Percentiles rank a stretch among this genome's conserved stretches.
Conservation (phyloP, 208 protist species). For the Jaenimonas drosophilae region DNA sequence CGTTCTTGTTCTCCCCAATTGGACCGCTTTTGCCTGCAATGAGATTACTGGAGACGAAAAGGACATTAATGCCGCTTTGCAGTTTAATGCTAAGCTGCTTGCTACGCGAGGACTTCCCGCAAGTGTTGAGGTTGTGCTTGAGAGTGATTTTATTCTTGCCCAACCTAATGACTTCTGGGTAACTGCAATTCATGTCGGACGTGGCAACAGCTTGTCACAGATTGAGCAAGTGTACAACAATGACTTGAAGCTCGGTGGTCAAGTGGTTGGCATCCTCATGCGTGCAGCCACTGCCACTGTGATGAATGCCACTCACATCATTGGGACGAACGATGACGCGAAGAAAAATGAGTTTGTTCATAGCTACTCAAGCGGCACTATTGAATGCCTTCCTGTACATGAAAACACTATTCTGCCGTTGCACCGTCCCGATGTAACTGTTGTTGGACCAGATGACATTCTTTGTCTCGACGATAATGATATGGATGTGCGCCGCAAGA, state of each 20-base stretch:
- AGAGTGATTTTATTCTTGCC: slow-evolving; percentile 68
- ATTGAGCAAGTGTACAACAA: slow-evolving; percentile 55
- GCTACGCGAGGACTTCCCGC: slow-evolving; percentile 29
- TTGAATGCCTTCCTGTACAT: slow-evolving; percentile 16
- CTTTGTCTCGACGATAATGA: slow-evolving; percentile 96
- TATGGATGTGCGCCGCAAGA: slow-evolving; percentile 92
- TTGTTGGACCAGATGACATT: slow-evolving; percentile 91
- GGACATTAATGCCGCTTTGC: slow-evolving; percentile 58
- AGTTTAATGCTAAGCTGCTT: slow-evolving; percentile 56
- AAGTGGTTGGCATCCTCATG: slow-evolving; percentile 77
- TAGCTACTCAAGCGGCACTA: slow-evolving; percentile 32
- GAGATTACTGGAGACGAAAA: slow-evolving; percentile 73
- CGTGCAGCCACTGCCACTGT: slow-evolving; percentile 45
- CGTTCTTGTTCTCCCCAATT: slow-evolving; percentile 70
- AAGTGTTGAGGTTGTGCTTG: slow-evolving; percentile 50
- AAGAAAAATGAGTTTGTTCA: slow-evolving; percentile 21
- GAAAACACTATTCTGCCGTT: slow-evolving; percentile 70
- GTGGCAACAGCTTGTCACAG: slow-evolving; percentile 46
- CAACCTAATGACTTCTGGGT: slow-evolving; percentile 86
- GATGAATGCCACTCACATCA: slow-evolving; percentile 63
- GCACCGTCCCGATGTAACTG: slow-evolving; percentile 47
- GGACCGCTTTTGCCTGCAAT: slow-evolving; percentile 62
- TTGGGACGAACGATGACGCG: slow-evolving; percentile 39
- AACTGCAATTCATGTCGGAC: slow-evolving; percentile 79
- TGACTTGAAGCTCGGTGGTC: slow-evolving; percentile 66